Evolutionary conservation across 306 rosid genomes (phyloP).

Genomic region (Vigna reflexopilosa): DNA sequence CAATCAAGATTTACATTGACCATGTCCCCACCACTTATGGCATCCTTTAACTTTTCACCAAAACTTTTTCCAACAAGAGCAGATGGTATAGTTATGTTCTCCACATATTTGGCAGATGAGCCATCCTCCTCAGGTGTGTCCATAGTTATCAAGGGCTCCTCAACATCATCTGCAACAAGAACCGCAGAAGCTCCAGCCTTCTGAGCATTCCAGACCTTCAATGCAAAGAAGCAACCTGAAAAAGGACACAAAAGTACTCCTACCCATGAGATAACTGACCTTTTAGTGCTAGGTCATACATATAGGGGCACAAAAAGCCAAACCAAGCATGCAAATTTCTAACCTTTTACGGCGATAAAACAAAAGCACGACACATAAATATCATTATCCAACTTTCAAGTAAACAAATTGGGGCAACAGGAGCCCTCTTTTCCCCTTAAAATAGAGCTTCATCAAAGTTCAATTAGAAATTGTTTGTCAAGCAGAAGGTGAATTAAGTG

Average conservation of each 20-base stretch:
- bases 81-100: conserved; percentile 85
- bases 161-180: conserved; percentile 66
- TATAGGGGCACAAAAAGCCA: not conserved
- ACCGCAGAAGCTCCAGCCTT: conserved; percentile 76
- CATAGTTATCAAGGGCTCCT: conserved; percentile 42
- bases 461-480: not conserved
- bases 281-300: not conserved
- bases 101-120: conserved; percentile 71
- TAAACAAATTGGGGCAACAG: not conserved
- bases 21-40: conserved; percentile 72
- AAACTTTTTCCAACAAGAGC: conserved; percentile 82
- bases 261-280: not conserved
- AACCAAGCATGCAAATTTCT: not conserved
- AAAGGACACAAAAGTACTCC: conserved; percentile 2
- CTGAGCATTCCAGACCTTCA: conserved; percentile 46
- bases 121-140: conserved; percentile 35
- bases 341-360: not conserved
- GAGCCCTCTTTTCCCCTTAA: not conserved
- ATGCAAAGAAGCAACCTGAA: conserved; percentile 80
- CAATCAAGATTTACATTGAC: conserved; percentile 87
- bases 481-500: not conserved
- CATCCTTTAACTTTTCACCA: conserved; percentile 69
- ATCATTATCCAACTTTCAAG: not conserved
- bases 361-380: not conserved
- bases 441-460: not conserved